phyloP scores from a whole-genome alignment of 2,329 filamentous ascomycete species.

The Calonectria honghensis region DNA sequence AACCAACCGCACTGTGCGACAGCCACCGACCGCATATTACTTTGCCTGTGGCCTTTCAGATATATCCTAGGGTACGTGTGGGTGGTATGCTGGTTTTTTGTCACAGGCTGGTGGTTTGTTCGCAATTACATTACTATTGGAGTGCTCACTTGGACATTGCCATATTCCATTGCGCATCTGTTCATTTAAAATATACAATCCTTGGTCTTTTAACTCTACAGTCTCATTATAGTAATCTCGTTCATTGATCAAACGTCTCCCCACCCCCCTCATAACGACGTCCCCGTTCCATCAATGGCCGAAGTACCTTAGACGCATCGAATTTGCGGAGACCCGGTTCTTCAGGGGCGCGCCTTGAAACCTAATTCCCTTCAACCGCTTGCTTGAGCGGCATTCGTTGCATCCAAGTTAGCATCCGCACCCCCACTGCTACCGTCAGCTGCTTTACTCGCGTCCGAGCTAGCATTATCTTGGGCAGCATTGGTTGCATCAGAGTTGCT shows the following conservation, averaged over 20 bases:
- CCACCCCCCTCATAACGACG: too few species aligned
- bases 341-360: too few species aligned
- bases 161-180: constrained; percentile 28
- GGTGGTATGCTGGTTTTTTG: constrained; percentile 37
- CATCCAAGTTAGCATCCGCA: background rate
- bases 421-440: background rate
- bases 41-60: background rate
- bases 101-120: constrained; percentile 43
- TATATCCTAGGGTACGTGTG: constrained; percentile 32
- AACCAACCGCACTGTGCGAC: rapidly evolving
- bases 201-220: too few species aligned
- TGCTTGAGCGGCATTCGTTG: background rate
- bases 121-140: constrained; percentile 34
- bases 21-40: rapidly evolving
- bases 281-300: too few species aligned
- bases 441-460: background rate
- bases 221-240: too few species aligned
- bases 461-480: too few species aligned
- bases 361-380: too few species aligned
- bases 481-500: background rate
- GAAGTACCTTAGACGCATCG: too few species aligned
- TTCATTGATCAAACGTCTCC: too few species aligned
- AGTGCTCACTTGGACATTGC: constrained; percentile 39
- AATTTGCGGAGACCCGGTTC: too few species aligned
- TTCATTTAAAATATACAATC: background rate